Evolutionary conservation across 164 flowering plant species (phyloP).

Genomic region (Litsea cubeba): DNA sequence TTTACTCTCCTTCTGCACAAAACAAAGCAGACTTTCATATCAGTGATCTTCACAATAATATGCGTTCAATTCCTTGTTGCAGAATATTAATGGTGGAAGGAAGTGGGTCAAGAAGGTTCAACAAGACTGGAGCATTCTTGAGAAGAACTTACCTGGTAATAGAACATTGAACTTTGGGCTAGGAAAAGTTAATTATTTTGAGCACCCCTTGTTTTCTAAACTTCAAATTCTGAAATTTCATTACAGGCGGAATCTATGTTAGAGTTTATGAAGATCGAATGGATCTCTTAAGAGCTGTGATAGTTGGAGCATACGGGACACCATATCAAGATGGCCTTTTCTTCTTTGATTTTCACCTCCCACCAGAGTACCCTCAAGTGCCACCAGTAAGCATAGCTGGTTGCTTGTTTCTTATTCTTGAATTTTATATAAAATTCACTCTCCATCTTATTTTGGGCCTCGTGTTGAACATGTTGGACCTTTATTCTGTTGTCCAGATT

Average conservation of each 20-base stretch:
- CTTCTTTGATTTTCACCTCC: constrained; percentile 96
- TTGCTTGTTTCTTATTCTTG: neutral
- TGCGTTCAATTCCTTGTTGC: constrained; percentile 18
- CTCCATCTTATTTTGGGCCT: too few relatives aligned
- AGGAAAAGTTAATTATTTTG: neutral
- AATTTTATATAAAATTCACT: neutral
- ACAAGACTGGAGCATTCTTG: constrained; percentile 96
- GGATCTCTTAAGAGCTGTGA: constrained; percentile 94
- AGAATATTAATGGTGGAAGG: constrained; percentile 58
- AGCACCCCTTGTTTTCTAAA: neutral
- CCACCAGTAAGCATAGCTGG: constrained; percentile 67
- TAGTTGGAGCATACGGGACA: constrained; percentile 96
- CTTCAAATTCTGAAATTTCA: constrained; percentile 4
- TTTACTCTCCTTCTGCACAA: neutral
- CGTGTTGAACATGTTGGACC: neutral
- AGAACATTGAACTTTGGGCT: neutral
- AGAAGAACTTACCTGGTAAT: constrained; percentile 88
- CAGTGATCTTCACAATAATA: neutral
- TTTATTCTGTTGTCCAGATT: neutral
- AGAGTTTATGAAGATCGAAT: constrained; percentile 95
- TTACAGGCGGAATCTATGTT: constrained; percentile 78
- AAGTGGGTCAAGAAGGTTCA: constrained; percentile 95
- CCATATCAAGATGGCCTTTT: constrained; percentile 99
- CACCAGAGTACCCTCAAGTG: constrained; percentile 89
- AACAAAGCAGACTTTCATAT: neutral